Percentiles rank a stretch among this genome's conserved stretches.
Evolutionary conservation across 129 eudicot genomes (phyloP).

Genomic region (Helianthus annuus): HanXRQr2.0-SUNRISE NC_035449.2:18106593-18107092

Average conservation of each 20-base stretch:
- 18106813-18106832: neutral
- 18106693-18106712: neutral
- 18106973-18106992: too few species aligned
- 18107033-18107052: too few species aligned
- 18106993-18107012: too few species aligned
- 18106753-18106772: neutral
- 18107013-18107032: too few species aligned
- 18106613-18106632: neutral
- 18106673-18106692: neutral
- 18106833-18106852: neutral
- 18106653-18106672: neutral
- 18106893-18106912: neutral
- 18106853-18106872: neutral
- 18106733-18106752: neutral
- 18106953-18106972: too few species aligned
- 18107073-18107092: too few species aligned
- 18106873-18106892: neutral
- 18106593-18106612: neutral
- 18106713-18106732: neutral
- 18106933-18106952: neutral
- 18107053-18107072: too few species aligned
- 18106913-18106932: neutral
- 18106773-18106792: neutral
- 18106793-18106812: neutral
- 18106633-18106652: neutral